phyloP scores from a whole-genome alignment of 1,284 basidiomycete genomes.

The Ganoderma boninense region DNA sequence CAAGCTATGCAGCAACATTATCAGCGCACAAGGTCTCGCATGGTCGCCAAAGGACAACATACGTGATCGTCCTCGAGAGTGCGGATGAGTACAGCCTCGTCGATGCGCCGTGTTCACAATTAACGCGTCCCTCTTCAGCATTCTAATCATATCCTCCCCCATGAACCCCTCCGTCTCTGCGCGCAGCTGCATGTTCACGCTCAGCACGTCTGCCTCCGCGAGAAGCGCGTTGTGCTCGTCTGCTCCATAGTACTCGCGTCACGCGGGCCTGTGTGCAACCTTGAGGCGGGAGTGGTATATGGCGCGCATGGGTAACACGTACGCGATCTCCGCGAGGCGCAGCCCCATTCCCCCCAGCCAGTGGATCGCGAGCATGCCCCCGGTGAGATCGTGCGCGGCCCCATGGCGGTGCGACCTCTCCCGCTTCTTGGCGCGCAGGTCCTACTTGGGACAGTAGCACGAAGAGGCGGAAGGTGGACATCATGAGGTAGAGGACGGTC shows the following conservation, averaged over 20 bases:
- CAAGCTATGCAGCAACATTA: slow-evolving; percentile 61
- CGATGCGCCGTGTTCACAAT: slow-evolving; percentile 92
- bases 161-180: slow-evolving; percentile 81
- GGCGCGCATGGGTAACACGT: slow-evolving; percentile 87
- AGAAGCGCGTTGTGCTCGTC: slow-evolving; percentile 78
- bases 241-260: slow-evolving; percentile 76
- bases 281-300: slow-evolving; percentile 82
- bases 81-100: slow-evolving; percentile 86
- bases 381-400: slow-evolving; percentile 78
- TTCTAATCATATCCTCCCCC: slow-evolving; percentile 79
- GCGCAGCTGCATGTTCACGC: slow-evolving; percentile 76
- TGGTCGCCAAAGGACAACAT: no score
- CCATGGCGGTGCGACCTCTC: slow-evolving; percentile 57
- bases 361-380: slow-evolving; percentile 84
- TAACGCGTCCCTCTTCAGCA: slow-evolving; percentile 82
- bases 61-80: slow-evolving; percentile 89
- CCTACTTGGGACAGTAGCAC: slow-evolving; percentile 76
- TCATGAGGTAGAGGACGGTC: slow-evolving; percentile 84
- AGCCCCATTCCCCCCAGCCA: slow-evolving; percentile 92
- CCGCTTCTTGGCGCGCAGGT: slow-evolving; percentile 65
- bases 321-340: slow-evolving; percentile 72
- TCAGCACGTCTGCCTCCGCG: slow-evolving; percentile 81
- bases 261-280: slow-evolving; percentile 67
- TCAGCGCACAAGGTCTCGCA: no score
- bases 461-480: slow-evolving; percentile 87